These are phyloP conservation scores for Hypoxylon intermedium DNA, from an alignment of 495 filamentous ascomycete species.

Conservation along the genomic window DNA sequence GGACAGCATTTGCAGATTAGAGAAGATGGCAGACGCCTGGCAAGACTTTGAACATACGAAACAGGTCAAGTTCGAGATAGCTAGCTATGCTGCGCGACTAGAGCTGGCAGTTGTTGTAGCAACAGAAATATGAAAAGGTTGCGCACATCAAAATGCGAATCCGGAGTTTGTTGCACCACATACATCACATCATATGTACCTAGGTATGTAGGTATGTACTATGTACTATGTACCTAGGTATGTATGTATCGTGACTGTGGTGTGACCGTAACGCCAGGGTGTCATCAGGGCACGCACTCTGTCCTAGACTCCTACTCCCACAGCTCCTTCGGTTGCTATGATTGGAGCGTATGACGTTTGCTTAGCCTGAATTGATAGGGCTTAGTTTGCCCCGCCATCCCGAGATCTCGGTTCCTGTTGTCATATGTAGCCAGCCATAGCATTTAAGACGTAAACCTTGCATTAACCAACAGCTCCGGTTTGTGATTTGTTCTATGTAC, in stretches of 20 bases:
- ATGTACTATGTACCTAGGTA: not conserved
- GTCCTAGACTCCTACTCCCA: not conserved
- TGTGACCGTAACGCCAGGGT: not conserved
- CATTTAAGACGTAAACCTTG: conserved; percentile 25
- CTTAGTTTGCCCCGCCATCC: conserved; percentile 33
- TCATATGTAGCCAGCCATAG: conserved; percentile 19
- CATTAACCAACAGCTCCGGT: conserved; percentile 27
- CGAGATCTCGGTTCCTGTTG: conserved; percentile 25
- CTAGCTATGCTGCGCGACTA: no score
- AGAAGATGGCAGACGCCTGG: not conserved
- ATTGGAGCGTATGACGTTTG: conserved; percentile 33
- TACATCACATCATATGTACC: not conserved
- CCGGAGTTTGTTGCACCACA: not conserved
- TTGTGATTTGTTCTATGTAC: not conserved
- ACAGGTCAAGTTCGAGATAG: not conserved
- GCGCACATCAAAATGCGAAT: not conserved
- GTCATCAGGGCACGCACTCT: not conserved
- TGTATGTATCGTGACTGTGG: not conserved
- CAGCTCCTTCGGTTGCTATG: conserved; percentile 3
- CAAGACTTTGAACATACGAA: no score
- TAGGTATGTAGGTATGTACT: no score
- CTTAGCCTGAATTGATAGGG: conserved; percentile 38
- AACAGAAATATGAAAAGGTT: not conserved
- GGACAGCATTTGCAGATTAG: not conserved
- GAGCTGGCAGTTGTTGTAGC: not conserved